Evolutionary conservation across 768 basidiomycete genomes (phyloP), one percentile per base, ranked within the genome.

Genomic region (Chalciporus piperatus): DNA sequence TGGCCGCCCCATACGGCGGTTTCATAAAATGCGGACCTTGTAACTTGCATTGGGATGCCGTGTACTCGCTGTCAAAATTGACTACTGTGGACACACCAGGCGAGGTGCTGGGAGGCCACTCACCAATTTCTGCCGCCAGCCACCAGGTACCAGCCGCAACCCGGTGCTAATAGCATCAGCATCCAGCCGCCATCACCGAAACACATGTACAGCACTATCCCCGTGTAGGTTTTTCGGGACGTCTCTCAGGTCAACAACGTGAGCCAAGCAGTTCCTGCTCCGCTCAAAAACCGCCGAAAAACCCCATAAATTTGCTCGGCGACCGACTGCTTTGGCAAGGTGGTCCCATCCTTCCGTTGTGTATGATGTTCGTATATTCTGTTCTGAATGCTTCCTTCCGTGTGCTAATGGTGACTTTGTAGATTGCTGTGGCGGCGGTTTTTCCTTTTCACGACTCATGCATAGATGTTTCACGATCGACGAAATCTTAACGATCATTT

Each of bases 391-490:
- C 16, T 20, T 12, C 16, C 3, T 28, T 16, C 17, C 16, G 4
- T 5, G 6, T 10, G 13, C 11, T 16, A 22, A 23, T 16, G 28
- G 51, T 63, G 12, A 63, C 48, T 25, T 33, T 7, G 41, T 19
- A 12, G 25, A 1, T 9, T 16, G 4, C 23, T 11, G 64, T 61
- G 50, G 50, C 50, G 47, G 23, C 30, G 41, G 51, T 56, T 58
- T 41, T 41, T 51, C 8, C 43, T 54, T 56, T n/a, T 53, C 14
- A 50, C 52, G 50, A 59, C 61, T 59, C 58, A 67, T 69, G 66
- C 66, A 67, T 59, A 65, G 49, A 69, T 69, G 68, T 46, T 57
- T 67, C 52, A 49, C 49, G 48, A 67, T 67, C 65, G 57, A 67
- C 60, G 66, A 67, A 56, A 68, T 67, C 57, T n/a, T 67, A 43